Evolutionary conservation across 139 green algal genomes (phyloP).

Genomic region (Ostreobium quekettii): DNA sequence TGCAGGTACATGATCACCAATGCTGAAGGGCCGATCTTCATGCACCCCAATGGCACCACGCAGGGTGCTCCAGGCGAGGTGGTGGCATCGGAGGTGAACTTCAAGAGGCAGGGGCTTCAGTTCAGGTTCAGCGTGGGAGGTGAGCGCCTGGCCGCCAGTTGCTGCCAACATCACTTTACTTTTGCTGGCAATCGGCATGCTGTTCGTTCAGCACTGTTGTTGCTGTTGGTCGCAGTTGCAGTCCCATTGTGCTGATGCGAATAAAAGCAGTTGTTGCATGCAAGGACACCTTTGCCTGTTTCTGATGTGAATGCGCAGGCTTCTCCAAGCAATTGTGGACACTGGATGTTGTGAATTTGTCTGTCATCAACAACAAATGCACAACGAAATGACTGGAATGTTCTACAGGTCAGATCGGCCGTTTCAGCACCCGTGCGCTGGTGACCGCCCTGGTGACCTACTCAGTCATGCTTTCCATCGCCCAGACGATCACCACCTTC

Average conservation of each 20-base stretch:
- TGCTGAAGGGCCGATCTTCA: constrained; percentile 2
- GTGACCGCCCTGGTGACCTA: constrained; percentile 21
- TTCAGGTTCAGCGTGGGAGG: constrained; percentile 9
- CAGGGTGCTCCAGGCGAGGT: constrained; percentile 20
- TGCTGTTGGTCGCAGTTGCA: background rate
- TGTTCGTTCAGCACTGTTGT: background rate
- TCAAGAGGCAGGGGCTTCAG: constrained; percentile 5
- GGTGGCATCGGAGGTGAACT: constrained; percentile 8
- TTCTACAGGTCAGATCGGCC: constrained; percentile 20
- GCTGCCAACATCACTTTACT: background rate
- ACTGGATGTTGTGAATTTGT: constrained; percentile 1
- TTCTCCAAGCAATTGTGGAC: too few species aligned
- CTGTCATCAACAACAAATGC: too few species aligned
- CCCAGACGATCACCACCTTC: constrained; percentile 22
- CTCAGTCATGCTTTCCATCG: constrained; percentile 20
- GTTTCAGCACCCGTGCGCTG: constrained; percentile 18
- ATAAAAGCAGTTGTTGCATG: too few species aligned
- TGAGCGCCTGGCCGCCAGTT: too few species aligned
- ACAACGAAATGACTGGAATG: too few species aligned
- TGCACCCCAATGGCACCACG: background rate
- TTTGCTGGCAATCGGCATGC: background rate
- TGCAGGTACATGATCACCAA: background rate
- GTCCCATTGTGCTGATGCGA: too few species aligned
- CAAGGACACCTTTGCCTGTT: too few species aligned
- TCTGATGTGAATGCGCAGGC: too few species aligned